Evolutionary conservation across 2,329 filamentous ascomycete species (phyloP).

Genomic region (Botryotinia narcissicola): DNA sequence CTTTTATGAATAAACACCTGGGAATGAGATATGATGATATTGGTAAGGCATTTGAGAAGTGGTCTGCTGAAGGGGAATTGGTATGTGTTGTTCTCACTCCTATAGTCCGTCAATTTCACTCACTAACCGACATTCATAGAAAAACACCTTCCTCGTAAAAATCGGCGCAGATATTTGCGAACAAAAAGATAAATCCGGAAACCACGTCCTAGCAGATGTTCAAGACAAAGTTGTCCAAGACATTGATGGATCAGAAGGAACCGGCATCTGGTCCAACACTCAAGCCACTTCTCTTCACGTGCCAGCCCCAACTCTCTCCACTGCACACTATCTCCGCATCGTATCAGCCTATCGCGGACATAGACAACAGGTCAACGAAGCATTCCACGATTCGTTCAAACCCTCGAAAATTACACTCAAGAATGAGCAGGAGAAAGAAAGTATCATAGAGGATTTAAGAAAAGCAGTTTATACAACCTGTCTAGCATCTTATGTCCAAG

Average conservation of each 20-base stretch:
- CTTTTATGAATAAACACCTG: slow-evolving; percentile 57
- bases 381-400: slow-evolving; percentile 38
- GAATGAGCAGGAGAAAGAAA: neutral
- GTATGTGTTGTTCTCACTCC: slow-evolving; percentile 35
- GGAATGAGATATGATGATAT: slow-evolving; percentile 60
- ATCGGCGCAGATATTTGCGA: slow-evolving; percentile 62
- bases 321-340: slow-evolving; percentile 52
- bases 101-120: neutral
- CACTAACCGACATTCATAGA: slow-evolving; percentile 25
- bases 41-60: slow-evolving; percentile 55
- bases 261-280: slow-evolving; percentile 62
- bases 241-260: slow-evolving; percentile 63
- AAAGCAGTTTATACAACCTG: slow-evolving; percentile 60
- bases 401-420: slow-evolving; percentile 19
- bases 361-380: slow-evolving; percentile 46
- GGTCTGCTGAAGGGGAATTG: slow-evolving; percentile 59
- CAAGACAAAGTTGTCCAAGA: slow-evolving; percentile 69
- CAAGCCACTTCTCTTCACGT: slow-evolving; percentile 62
- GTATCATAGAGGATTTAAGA: slow-evolving; percentile 55
- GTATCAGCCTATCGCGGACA: slow-evolving; percentile 60
- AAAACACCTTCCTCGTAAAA: slow-evolving; percentile 59
- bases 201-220: slow-evolving; percentile 48
- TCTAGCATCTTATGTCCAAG: slow-evolving; percentile 62
- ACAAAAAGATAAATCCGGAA: slow-evolving; percentile 43
- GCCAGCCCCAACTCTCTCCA: slow-evolving; percentile 61